Evolutionary conservation across 1,284 basidiomycete species (phyloP).

Genomic region (Porodaedalea pini): DNA sequence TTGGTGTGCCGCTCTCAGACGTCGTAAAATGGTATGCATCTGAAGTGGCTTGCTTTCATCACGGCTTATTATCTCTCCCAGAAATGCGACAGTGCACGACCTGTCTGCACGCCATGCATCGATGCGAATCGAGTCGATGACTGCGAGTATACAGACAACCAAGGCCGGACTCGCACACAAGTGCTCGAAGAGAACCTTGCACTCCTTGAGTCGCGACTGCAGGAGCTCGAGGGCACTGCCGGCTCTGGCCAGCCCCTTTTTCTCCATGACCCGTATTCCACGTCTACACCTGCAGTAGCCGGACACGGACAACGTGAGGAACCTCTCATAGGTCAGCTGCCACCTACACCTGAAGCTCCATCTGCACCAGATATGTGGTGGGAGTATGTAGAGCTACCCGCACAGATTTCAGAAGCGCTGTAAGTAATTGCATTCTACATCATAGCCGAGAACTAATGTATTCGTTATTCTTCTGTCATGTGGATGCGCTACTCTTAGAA

Average conservation of each 20-base stretch:
- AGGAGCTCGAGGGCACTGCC: constrained; percentile 36
- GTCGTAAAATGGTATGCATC: constrained; percentile 37
- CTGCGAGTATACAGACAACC: constrained; percentile 40
- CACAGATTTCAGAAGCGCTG: constrained; percentile 23
- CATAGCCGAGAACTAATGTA: no score
- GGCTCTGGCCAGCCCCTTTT: constrained; percentile 26
- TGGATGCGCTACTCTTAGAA: constrained; percentile 14
- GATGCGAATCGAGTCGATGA: constrained; percentile 34
- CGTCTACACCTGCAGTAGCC: background rate
- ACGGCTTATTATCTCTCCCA: constrained; percentile 19
- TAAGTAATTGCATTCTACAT: no score
- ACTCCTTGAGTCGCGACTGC: constrained; percentile 34
- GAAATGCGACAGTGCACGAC: constrained; percentile 41
- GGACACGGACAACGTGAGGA: background rate
- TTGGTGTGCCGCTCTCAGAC: constrained; percentile 26
- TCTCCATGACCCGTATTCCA: constrained; percentile 32
- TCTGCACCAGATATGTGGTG: constrained; percentile 15
- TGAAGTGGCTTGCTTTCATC: background rate
- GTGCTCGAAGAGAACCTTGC: constrained; percentile 38
- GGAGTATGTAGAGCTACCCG: constrained; percentile 22
- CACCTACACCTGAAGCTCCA: background rate
- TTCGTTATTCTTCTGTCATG: background rate
- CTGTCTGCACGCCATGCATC: constrained; percentile 37
- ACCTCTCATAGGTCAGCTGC: background rate
- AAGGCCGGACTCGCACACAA: constrained; percentile 33